Conservation (phyloP, 2,329 filamentous ascomycete species). For the Aspergillus thermomutatus region DNA sequence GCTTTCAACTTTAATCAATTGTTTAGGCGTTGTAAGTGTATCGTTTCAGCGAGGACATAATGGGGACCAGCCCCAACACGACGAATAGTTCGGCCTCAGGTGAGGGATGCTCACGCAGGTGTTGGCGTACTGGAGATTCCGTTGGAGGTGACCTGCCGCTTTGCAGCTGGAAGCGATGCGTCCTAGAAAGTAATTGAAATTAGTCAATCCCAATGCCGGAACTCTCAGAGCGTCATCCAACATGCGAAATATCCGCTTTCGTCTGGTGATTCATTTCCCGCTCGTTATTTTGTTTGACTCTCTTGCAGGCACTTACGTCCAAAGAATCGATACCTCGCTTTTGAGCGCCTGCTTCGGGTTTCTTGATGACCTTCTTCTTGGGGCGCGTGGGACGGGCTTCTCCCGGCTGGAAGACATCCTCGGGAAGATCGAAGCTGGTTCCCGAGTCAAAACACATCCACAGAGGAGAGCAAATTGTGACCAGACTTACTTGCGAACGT, state of each 20-base stretch:
- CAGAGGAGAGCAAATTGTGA: background rate
- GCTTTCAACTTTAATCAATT: background rate
- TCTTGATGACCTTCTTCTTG: constrained; percentile 51
- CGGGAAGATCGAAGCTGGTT: constrained; percentile 75
- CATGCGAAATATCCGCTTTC: constrained; percentile 18
- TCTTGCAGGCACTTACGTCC: constrained; percentile 40
- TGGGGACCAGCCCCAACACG: constrained; percentile 32
- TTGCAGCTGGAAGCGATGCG: constrained; percentile 27
- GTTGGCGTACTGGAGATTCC: constrained; percentile 26
- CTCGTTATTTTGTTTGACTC: constrained; percentile 21
- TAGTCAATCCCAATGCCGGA: constrained; percentile 28
- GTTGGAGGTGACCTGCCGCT: constrained; percentile 33
- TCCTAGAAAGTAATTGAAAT: constrained; percentile 28
- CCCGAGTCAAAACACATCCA: constrained; percentile 12
- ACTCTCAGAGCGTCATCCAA: constrained; percentile 15
- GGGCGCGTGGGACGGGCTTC: constrained; percentile 66
- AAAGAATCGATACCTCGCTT: constrained; percentile 40
- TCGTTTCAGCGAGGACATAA: constrained; percentile 9
- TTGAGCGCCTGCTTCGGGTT: constrained; percentile 31
- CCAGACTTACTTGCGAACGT: constrained; percentile 74
- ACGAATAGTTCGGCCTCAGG: constrained; percentile 4
- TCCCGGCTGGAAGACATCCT: constrained; percentile 79
- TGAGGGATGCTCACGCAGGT: constrained; percentile 27
- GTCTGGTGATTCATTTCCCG: constrained; percentile 20
- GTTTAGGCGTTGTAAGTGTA: background rate